Evolutionary conservation across 805 yeast species (phyloP).

Genomic region (Isabelozyma rhagii): DNA sequence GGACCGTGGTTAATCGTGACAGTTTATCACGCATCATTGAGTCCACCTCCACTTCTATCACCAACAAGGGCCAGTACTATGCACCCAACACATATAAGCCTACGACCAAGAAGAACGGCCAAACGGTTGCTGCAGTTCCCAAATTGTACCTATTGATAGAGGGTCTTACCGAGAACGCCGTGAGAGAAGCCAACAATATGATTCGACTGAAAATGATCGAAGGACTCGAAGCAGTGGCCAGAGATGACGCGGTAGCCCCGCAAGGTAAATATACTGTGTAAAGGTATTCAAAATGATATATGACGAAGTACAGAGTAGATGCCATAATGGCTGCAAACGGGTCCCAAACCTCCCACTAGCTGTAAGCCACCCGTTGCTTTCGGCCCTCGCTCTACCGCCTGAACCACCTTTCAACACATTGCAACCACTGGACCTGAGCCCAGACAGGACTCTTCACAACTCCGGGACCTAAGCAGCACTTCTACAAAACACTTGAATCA

Average conservation of each 20-base stretch:
- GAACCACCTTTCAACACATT: too few relatives aligned
- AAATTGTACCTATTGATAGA: constrained; percentile 78
- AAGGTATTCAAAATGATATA: not conserved
- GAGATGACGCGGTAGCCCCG: constrained; percentile 40
- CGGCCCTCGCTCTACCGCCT: too few relatives aligned
- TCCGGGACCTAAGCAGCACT: too few relatives aligned
- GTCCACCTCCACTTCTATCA: constrained; percentile 69
- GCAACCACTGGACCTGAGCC: too few relatives aligned
- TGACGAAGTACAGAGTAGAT: not conserved
- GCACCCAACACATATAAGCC: constrained; percentile 39
- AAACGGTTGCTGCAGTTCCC: constrained; percentile 48
- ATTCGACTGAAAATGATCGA: constrained; percentile 54
- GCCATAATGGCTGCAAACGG: not conserved
- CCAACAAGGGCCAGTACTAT: constrained; percentile 76
- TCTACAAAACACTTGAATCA: too few relatives aligned
- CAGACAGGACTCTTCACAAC: too few relatives aligned
- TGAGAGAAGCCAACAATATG: constrained; percentile 55
- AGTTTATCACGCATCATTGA: constrained; percentile 64
- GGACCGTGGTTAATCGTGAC: constrained; percentile 71
- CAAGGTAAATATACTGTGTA: constrained; percentile 51
- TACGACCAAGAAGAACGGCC: constrained; percentile 48
- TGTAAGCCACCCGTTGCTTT: not conserved
- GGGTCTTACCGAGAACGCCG: constrained; percentile 59
- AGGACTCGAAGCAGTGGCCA: constrained; percentile 51
- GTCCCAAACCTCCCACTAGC: not conserved